Evolutionary conservation across 345 rosid genomes (phyloP), one percentile per base, ranked within the genome.

Genomic region (Citrus sp.): DNA sequence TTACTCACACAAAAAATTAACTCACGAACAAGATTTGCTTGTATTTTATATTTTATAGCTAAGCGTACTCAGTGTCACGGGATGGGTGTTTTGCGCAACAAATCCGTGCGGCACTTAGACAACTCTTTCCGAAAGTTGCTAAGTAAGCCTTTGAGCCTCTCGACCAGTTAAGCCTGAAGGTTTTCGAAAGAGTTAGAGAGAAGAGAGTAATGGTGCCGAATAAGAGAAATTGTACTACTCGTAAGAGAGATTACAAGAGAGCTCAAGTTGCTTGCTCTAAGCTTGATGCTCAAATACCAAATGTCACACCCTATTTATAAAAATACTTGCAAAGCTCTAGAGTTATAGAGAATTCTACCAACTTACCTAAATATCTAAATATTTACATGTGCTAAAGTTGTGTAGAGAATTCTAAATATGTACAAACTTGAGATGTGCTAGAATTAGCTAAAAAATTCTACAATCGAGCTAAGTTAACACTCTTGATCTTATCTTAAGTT

Each of bases 401-500:
- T 32, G 34, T 32, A 32, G 34, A 32, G 0, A 32, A 32, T 32
- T 32, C 0, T 32, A 32, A 0, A 32, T 32, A 32, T 0, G 0
- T 32, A 32, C 0, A 32, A 32, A 32, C 34, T 32, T 32, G 0
- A 32, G 5, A 4, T 32, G 0, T 32, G 5, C 0, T 4, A 32
- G 5, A 32, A 0, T 32, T 32, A 32, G 0, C 0, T 32, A 32
- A 0, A 32, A 32, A 32, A 32, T 32, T 32, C 3, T 32, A 32
- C 0, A 32, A 32, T 32, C 5, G 3, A 0, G 0, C 5, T 32
- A 32, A 32, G 0, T 4, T 32, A 32, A 0, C 5, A 32, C 5
- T 32, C 5, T 32, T 32, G 0, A 0, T 0, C 5, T 32, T 32
- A 0, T 0, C 34, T 32, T 32, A 32, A 0, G 0, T 0, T 32